Evolutionary conservation across 768 basidiomycete genomes (phyloP).

Genomic region (Glaciozyma antarctica): DNA sequence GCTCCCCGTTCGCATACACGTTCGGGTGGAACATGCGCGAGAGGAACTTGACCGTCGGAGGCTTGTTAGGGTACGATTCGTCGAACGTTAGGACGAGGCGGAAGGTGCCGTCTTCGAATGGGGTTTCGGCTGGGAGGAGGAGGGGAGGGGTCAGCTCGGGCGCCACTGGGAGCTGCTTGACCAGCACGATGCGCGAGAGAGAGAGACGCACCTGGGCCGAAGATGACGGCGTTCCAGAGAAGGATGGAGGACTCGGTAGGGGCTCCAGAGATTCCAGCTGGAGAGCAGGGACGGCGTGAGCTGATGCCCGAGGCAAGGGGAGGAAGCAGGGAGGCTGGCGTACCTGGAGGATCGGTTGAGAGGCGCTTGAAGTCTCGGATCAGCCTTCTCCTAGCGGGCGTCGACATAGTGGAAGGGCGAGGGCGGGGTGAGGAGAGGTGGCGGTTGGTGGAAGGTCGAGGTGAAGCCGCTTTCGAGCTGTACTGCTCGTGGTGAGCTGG

Average conservation of each 20-base stretch:
- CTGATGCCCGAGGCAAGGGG: no score
- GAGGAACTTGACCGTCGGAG: constrained; percentile 92
- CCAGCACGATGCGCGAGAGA: no score
- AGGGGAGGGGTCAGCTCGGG: no score
- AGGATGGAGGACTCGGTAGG: constrained; percentile 98
- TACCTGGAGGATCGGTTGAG: constrained; percentile 80
- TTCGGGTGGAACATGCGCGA: constrained; percentile 92
- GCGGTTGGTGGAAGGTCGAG: not conserved
- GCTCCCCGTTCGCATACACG: constrained; percentile 95
- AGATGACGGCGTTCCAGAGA: constrained; percentile 99
- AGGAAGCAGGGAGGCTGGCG: no score
- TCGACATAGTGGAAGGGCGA: not conserved
- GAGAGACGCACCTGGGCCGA: constrained; percentile 72
- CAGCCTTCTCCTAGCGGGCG: not conserved
- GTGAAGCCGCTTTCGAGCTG: not conserved
- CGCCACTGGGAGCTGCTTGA: no score
- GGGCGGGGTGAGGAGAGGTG: not conserved
- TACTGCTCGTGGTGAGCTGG: no score
- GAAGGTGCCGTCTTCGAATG: constrained; percentile 99
- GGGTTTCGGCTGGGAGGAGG: constrained; percentile 68
- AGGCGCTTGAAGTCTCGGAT: constrained; percentile 93
- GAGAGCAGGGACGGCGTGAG: no score
- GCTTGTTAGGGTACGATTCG: constrained; percentile 97
- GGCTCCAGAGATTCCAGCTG: constrained; percentile 76
- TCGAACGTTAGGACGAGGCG: constrained; percentile 90